Base-by-base conservation (phyloP, 257 asterid species). In the Fraxinus americana region DNA sequence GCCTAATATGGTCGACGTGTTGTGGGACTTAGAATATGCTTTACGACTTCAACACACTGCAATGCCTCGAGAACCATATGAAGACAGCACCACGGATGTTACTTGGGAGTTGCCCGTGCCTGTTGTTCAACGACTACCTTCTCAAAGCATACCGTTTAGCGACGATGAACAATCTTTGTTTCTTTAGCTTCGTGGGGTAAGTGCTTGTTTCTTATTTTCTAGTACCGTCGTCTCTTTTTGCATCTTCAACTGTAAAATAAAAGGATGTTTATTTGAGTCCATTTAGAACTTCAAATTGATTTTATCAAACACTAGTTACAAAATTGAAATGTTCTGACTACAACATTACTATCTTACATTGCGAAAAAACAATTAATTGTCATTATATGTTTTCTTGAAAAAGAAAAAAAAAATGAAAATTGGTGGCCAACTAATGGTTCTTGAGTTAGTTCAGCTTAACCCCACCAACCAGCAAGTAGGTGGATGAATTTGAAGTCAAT, bases 1-100 rank as follows among this genome's bases (percentile, higher is more conserved):
- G 88, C 95, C 95, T 2, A 80, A 76, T 17, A 86, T 90, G 93
- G 79, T 74, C 4, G 90, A 90, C 77, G 92, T 91, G 67, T n/a
- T 86, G 83, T 91, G 97, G 97, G 92, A 87, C 76, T 89, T 91
- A 57, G 83, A 90, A 25, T 90, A 88, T 41, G 86, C 87, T 16
- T 74, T 84, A 77, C 59, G 71, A 76, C 89, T 90, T 61, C 95
- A 91, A 67, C 71, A 77, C 16, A 75, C 80, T 10, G 86, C 71
- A 8, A 29, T 75, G 2, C 79, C 86, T 0, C 69, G 77, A 36
- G 79, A 79, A 35, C 77, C 84, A 3, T 71, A 76, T 21, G 92
- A 86, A 30, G 87, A 86, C 61, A 79, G 84, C 84, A 71, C 76
- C 3, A 86, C 90, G 0, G 91, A 88, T 35, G 83, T 83, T 21